Base-by-base conservation (phyloP, 305 asterid species). In the Fraxinus ornus region DNA sequence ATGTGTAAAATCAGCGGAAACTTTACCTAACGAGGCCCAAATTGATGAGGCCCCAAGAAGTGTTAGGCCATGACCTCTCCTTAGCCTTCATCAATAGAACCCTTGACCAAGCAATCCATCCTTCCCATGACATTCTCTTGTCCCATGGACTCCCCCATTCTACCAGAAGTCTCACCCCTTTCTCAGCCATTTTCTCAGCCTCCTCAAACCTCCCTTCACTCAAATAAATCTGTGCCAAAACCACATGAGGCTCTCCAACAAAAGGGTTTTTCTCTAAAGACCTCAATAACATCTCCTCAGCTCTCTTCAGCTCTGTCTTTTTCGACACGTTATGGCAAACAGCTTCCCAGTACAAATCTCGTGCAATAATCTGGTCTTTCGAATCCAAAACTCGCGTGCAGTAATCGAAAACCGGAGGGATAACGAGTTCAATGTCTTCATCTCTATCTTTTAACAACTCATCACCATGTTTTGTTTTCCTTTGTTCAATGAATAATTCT, bases 111-210 rank as follows among this genome's bases (percentile, higher is more conserved):
- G 98, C 94, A 68, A 95, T 81, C 98, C 98, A 95, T 1, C 94
- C 98, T 81, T 91, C 90, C 97, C 97, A 95, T 30, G 97, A 83
- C 90, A 91, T 93, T 83, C 98, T 92, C 92, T 95, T 95, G 66
- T 95, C 98, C 98, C 98, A 93, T 47, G 98, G 91, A 75, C 94
- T 90, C 37, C 97, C 98, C 98, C 98, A 93, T 68, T 92, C 95
- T 89, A 95, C 37, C 37, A 95, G 28, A 84, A 90, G 49, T 30
- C 90, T 87, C 89, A 95, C 85, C 84, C 98, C 98, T 30, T 68
- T 89, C 81, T 84, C 90, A 68, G 88, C 93, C 76, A 86, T 94
- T 81, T 7, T 83, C 89, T 85, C 93, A 36, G 93, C 98, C 81
- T 87, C 93, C 78, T 85, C 91, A 66, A 87, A 93, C 79, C 82